These are phyloP conservation scores for Coleophoma cylindrospora DNA, from an alignment of 2,329 filamentous ascomycete genomes.

Conservation along the genomic window DNA sequence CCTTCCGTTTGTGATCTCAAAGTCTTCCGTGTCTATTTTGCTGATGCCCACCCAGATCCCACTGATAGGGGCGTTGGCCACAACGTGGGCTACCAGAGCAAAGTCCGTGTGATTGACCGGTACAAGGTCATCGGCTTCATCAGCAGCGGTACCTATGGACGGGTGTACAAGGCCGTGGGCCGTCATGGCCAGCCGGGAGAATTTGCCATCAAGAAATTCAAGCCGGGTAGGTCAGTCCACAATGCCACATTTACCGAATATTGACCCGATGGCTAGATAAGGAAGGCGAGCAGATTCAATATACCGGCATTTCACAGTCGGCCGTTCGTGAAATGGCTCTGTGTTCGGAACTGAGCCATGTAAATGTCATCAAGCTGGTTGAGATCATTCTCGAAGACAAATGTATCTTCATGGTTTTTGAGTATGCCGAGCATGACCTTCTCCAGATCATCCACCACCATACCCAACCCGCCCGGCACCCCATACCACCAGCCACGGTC, in stretches of 20 bases:
- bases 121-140: conserved; percentile 99
- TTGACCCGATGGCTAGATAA: conserved; percentile 54
- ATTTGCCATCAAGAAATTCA: conserved; percentile 95
- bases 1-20: conserved; percentile 25
- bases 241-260: not conserved
- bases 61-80: conserved; percentile 41
- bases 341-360: conserved; percentile 84
- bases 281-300: conserved; percentile 89
- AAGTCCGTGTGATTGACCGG: conserved; percentile 84
- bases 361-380: conserved; percentile 83
- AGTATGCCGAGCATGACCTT: conserved; percentile 96
- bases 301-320: conserved; percentile 96
- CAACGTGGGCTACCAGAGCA: conserved; percentile 57
- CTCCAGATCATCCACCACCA: conserved; percentile 98
- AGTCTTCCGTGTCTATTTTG: conserved; percentile 13
- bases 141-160: conserved; percentile 94
- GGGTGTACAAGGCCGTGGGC: conserved; percentile 91
- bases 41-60: conserved; percentile 44
- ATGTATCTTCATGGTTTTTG: conserved; percentile 99
- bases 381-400: conserved; percentile 98
- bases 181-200: conserved; percentile 70
- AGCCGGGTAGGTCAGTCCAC: conserved; percentile 20
- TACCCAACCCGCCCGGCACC: conserved; percentile 76
- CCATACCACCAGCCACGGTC: conserved; percentile 83
- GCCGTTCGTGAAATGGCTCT: conserved; percentile 96